phyloP scores from a whole-genome alignment of 352 stramenopile genomes.

The Globisporangium nunn region DNA sequence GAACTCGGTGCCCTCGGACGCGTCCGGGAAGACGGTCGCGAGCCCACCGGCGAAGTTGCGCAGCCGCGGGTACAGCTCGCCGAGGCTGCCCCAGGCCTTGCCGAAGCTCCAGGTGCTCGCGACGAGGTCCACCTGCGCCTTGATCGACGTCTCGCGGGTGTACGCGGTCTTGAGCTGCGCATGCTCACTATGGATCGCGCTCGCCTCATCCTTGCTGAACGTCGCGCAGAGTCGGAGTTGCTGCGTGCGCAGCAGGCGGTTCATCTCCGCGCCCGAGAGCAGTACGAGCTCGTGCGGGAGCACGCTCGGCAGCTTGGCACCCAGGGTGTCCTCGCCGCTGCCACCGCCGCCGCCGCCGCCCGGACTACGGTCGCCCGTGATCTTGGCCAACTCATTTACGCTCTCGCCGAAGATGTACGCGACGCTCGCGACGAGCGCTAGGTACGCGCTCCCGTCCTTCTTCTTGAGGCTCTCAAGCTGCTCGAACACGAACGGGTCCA shows the following conservation, averaged over 20 bases:
- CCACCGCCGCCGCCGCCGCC: neutral
- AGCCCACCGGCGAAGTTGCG: constrained; percentile 9
- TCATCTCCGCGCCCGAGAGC: constrained; percentile 13
- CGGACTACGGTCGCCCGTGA: neutral
- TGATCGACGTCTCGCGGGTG: constrained; percentile 13
- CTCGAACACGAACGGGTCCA: constrained; percentile 14
- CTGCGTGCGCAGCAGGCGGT: constrained; percentile 11
- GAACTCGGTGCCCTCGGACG: neutral
- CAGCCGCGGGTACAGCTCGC: constrained; percentile 9
- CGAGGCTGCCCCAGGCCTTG: constrained; percentile 9
- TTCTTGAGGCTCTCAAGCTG: constrained; percentile 5
- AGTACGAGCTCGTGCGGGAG: constrained; percentile 15
- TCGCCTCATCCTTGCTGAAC: constrained; percentile 10
- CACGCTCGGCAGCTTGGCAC: constrained; percentile 6
- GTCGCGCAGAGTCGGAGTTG: constrained; percentile 10
- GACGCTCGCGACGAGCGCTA: constrained; percentile 6
- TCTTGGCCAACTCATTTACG: constrained; percentile 8
- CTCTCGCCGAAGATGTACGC: constrained; percentile 13
- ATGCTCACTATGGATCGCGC: constrained; percentile 12
- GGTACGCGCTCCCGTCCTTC: neutral
- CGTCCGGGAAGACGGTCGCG: constrained; percentile 8
- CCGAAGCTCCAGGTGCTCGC: constrained; percentile 7
- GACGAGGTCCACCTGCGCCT: constrained; percentile 8
- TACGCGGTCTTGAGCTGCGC: constrained; percentile 13
- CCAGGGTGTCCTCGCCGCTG: neutral